These are phyloP conservation scores for Dichotomocladium elegans DNA, from an alignment of 371 early-diverging fungal species.

Conservation along the genomic window DNA sequence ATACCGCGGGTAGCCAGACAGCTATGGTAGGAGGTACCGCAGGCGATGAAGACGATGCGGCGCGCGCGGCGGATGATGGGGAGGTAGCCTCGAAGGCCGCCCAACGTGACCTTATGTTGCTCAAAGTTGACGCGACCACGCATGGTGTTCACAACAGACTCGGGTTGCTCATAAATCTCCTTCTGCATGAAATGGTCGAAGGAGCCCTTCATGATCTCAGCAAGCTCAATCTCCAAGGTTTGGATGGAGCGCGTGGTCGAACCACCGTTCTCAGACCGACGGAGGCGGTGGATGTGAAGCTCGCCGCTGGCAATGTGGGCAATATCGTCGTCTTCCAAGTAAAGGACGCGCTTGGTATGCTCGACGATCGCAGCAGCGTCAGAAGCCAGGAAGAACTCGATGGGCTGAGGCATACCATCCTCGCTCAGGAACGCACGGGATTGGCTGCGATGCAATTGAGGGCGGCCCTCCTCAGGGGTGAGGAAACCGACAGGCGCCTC, in stretches of 20 bases:
- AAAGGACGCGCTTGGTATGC: constrained; percentile 97
- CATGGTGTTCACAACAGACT: constrained; percentile 98
- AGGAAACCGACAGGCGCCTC: constrained; percentile 23
- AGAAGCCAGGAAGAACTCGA: constrained; percentile 96
- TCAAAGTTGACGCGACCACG: constrained; percentile 98
- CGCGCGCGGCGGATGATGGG: constrained; percentile 90
- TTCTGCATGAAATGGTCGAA: constrained; percentile 99
- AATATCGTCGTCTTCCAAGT: constrained; percentile 97
- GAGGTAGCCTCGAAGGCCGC: constrained; percentile 90
- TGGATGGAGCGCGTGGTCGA: constrained; percentile 88
- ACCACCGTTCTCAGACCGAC: constrained; percentile 81
- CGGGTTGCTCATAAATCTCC: constrained; percentile 99
- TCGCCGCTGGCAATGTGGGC: constrained; percentile 91
- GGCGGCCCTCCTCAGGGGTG: constrained; percentile 36
- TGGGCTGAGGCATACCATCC: constrained; percentile 87
- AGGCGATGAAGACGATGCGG: constrained; percentile 95
- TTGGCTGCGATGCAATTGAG: constrained; percentile 77
- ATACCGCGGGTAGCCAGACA: constrained; percentile 91
- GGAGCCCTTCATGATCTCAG: constrained; percentile 94
- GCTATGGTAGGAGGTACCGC: constrained; percentile 97
- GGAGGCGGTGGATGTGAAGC: constrained; percentile 93
- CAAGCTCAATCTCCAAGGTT: constrained; percentile 94
- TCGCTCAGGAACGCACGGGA: constrained; percentile 90
- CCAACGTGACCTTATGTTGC: constrained; percentile 71
- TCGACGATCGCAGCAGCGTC: constrained; percentile 97